Base-by-base conservation (phyloP, 2,329 filamentous ascomycete genomes). In the Clonostachys solani region DNA sequence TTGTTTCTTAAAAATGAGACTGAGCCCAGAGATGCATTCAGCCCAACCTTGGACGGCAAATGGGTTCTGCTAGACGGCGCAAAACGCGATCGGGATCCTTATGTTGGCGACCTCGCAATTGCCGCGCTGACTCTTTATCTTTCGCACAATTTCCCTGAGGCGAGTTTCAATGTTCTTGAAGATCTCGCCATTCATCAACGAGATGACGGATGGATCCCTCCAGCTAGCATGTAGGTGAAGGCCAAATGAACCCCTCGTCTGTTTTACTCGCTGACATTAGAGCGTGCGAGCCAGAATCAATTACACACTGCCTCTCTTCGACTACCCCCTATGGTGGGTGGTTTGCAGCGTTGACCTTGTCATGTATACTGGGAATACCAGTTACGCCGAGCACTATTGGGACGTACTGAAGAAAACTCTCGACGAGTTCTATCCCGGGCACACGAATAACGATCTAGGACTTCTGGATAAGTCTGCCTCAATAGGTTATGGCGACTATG, bases 321-420 rank as follows among this genome's bases (percentile, higher is more conserved):
- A 79, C 49, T 79, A 78, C 47, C 74, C 75, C 2, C 59, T 79
- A 0, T 77, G 72, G 69, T 79, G 75, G 75, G 68, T 78, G 3
- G 63, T 70, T 8, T 73, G 67, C 49, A 71, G 65, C 47, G 70
- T 67, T 49, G 74, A 79, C 52, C 60, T 72, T 17, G 68, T 76
- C 42, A 62, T 77, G 58, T 76, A 79, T 56, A 76, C 71, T 0
- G 73, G 71, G 12, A 69, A 78, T 53, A 52, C 57, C 1, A 60
- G 55, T 3, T 78, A 71, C 48, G 57, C 73, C 5, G 42, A 60
- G 4, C 50, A 61, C 2, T 73, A 75, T 51, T 78, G 75, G 54
- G 46, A 56, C 2, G 64, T 58, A 13, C 58, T 79, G 9, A 48
- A 61, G 8, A 63, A 62, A 4, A 61, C 68, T 6, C 60, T 78